Evolutionary conservation across 441 rosid genomes (phyloP).

Genomic region (Theobroma grandiflorum): DNA sequence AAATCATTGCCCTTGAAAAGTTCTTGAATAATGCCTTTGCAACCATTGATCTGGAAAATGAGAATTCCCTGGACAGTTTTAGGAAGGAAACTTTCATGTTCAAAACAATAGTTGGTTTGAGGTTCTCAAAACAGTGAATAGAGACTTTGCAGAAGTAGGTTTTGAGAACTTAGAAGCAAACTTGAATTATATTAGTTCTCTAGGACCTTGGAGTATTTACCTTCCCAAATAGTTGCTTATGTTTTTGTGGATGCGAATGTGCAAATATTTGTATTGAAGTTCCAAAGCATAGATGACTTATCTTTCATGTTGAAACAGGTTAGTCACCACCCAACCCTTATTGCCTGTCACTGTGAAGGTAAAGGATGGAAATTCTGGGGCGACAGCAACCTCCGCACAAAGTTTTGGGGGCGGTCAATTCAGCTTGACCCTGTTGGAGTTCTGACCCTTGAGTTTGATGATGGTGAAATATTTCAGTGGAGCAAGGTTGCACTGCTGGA

Average conservation of each 20-base stretch:
- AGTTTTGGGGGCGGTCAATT: slow-evolving; percentile 99
- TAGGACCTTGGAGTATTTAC: neutral
- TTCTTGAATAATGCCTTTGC: neutral
- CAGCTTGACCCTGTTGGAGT: slow-evolving; percentile 94
- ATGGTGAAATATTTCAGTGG: slow-evolving; percentile 95
- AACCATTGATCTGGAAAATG: neutral
- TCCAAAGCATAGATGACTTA: slow-evolving; percentile 24
- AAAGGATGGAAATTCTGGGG: slow-evolving; percentile 99
- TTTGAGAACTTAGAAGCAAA: neutral
- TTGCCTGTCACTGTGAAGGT: slow-evolving; percentile 98
- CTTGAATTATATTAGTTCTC: neutral
- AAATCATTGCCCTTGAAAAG: neutral
- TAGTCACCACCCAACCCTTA: slow-evolving; percentile 96
- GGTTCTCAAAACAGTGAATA: neutral
- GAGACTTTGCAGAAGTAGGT: neutral
- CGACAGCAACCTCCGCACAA: slow-evolving; percentile 88
- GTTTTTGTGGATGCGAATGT: neutral
- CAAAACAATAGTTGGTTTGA: neutral
- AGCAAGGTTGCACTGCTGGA: slow-evolving; percentile 68
- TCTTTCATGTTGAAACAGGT: slow-evolving; percentile 64
- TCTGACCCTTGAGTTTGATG: slow-evolving; percentile 89
- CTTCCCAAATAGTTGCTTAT: slow-evolving; percentile 3
- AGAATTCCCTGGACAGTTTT: neutral
- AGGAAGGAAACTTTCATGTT: slow-evolving; percentile 5
- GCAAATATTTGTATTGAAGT: neutral